Base-by-base conservation (phyloP, 129 eudicot species). In the Lonicera japonica region DNA sequence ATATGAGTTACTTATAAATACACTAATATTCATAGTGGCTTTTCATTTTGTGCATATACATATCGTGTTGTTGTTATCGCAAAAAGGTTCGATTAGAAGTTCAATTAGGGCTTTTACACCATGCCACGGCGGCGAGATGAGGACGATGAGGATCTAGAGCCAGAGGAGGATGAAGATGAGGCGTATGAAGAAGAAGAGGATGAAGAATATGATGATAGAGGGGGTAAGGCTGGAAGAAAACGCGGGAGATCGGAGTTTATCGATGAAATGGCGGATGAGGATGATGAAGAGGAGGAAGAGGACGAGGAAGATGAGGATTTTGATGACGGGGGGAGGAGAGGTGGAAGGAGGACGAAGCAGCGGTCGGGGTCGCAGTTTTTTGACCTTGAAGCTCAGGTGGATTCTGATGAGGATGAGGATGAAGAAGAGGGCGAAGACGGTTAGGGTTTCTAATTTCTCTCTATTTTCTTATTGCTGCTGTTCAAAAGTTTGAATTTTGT, bases 381-480 rank as follows among this genome's bases (percentile, higher is more conserved):
- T 53, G 97, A 90, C 45, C 75, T 70, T 25, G 90, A 83, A 60
- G 97, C 97, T 0, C 54, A 25, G 12, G 95, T 83, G 12, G 97
- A 83, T 22, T 60, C 86, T 16, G 97, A 86, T n/a, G 97, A 86
- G 40, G 97, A 90, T 0, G 97, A 90, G 43, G 95, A 90, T 56
- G 97, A 90, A n/a, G 95, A 86, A 19, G 95, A 86, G 38, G 92
- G 74, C 50, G 97, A 86, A 56, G 97, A 90, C 53, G 97, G 91
- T 89, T 65, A 85, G 88, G 58, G 61, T 69, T 70, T 71, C 52
- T 52, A 23, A 20, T 15, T 11, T 69, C 17, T 62, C 54, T 58
- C n/a, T 60, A 39, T 3, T 18, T 45, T 8, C 13, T 15, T 1
- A 22, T 18, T 13, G 50, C n/a, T n/a, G n/a, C n/a, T n/a, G n/a